Percentiles rank a stretch among this genome's conserved stretches.
Conservation (phyloP, 768 basidiomycete species). For the Tylopilus sp. region DNA sequence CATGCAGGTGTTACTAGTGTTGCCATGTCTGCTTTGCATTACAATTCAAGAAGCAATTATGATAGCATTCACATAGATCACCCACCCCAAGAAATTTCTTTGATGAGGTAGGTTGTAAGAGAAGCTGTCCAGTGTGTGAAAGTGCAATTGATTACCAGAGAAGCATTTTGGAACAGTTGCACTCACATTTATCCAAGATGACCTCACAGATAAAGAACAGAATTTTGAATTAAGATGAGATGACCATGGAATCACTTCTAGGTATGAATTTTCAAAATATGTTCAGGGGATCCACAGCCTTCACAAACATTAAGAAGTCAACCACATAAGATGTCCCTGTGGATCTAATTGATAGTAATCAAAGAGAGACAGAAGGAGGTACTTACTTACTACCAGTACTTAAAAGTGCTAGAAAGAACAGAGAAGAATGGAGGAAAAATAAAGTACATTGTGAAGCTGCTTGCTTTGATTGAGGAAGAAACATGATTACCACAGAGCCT, state of each 20-base stretch:
- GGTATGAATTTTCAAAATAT: background rate
- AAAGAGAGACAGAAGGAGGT: background rate
- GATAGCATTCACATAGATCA: background rate
- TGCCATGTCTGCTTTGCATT: background rate
- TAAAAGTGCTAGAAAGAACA: too few relatives aligned
- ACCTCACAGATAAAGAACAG: background rate
- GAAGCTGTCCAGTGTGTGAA: background rate
- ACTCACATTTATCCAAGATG: background rate
- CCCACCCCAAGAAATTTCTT: background rate
- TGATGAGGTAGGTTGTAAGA: background rate
- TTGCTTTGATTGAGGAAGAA: background rate
- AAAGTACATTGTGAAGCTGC: background rate
- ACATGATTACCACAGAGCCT: background rate
- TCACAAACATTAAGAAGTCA: conserved; percentile 15
- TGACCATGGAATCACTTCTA: conserved; percentile 7
- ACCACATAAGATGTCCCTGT: conserved; percentile 7
- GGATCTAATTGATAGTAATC: background rate
- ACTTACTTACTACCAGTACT: background rate
- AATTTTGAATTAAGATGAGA: background rate
- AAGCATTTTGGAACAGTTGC: background rate
- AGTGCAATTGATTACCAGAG: background rate
- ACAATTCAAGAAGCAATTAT: background rate
- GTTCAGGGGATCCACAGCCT: accelerated
- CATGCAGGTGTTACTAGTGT: background rate
- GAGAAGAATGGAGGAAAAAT: background rate